These are phyloP conservation scores for Sugiyamaella neomexicana DNA, from an alignment of 1,139 yeast species.

Conservation along the genomic window DNA sequence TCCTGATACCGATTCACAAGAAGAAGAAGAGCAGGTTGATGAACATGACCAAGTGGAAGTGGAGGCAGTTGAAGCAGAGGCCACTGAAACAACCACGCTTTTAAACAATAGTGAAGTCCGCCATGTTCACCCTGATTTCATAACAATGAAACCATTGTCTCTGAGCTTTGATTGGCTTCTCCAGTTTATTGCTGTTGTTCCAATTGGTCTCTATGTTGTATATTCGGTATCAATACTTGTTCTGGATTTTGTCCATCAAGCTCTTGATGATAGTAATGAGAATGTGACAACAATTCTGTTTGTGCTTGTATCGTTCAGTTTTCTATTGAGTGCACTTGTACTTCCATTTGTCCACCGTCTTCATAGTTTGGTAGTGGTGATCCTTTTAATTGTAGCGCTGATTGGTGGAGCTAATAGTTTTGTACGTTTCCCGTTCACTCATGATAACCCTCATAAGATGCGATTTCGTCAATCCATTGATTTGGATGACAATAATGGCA, in stretches of 20 bases:
- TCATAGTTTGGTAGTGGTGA: slow-evolving; percentile 52
- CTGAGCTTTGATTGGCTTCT: slow-evolving; percentile 74
- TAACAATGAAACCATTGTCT: slow-evolving; percentile 15
- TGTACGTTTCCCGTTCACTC: slow-evolving; percentile 54
- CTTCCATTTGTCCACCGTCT: slow-evolving; percentile 73
- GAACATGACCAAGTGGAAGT: slow-evolving; percentile 1
- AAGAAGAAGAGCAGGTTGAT: not conserved
- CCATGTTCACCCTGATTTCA: slow-evolving; percentile 3
- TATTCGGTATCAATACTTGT: slow-evolving; percentile 50
- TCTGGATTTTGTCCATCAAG: slow-evolving; percentile 64
- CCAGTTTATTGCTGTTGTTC: slow-evolving; percentile 68
- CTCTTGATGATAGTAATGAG: slow-evolving; percentile 61
- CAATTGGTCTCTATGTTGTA: slow-evolving; percentile 56
- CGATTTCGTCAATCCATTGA: slow-evolving; percentile 63
- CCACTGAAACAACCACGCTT: slow-evolving; percentile 17
- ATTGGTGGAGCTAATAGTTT: slow-evolving; percentile 45
- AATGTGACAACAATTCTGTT: slow-evolving; percentile 53
- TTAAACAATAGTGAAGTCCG: not conserved
- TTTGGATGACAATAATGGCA: slow-evolving; percentile 39
- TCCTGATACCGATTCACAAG: too few species aligned
- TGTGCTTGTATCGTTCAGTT: slow-evolving; percentile 44
- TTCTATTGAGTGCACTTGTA: slow-evolving; percentile 55
- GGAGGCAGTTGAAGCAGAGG: too few species aligned
- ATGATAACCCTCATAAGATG: slow-evolving; percentile 63
- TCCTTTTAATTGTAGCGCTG: slow-evolving; percentile 42